Base-by-base conservation (phyloP, 23 red algal species). In the Gracilaria domingensis region DNA sequence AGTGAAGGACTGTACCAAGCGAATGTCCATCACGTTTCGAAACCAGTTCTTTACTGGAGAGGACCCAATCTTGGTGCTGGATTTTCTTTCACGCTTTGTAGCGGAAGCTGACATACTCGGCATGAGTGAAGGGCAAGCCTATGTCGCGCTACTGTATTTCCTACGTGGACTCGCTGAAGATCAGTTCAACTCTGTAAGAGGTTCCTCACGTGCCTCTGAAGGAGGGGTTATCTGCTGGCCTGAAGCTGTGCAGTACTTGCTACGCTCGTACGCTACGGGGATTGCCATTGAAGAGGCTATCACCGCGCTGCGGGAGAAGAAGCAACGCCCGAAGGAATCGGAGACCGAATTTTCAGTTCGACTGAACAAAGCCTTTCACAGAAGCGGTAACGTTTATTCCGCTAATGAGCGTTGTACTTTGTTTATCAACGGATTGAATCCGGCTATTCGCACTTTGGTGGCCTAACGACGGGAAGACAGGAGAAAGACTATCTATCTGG, bases 1-100 rank as follows among this genome's bases (percentile, higher is more conserved):
- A 0, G 50, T 80, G 16, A 39, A 28, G 20, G 42, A 47, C 42
- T 54, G 42, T 28, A 39, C 47, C 37, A 80, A 49, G 42, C 42
- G 75, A 0, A 80, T 50, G 75, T 39, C 24, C n/a, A 4, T 51
- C 11, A 80, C 39, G 25, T 48, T 56, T 28, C 42, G 8, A 9
- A 54, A 80, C 29, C 24, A 9, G 42, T 0, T 50, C 6, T 51
- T 50, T 0, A 53, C 75, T 28, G 7, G 54, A 38, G 51, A 48
- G n/a, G 54, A 49, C 20, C 70, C 70, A 6, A 49, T 75, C 23
- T 23, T 75, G 70, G 70, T 75, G 42, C 42, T 75, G 36, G 70
- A 75, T 49, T 75, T 49, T 75, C 70, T 75, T 4, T 75, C 70
- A 39, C 70, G 70, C 70, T 75, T 75, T 75, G 70, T 75, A 39